Evolutionary conservation across 2,329 filamentous ascomycete species (phyloP).

Genomic region (Thielaviopsis ethacetica): DNA sequence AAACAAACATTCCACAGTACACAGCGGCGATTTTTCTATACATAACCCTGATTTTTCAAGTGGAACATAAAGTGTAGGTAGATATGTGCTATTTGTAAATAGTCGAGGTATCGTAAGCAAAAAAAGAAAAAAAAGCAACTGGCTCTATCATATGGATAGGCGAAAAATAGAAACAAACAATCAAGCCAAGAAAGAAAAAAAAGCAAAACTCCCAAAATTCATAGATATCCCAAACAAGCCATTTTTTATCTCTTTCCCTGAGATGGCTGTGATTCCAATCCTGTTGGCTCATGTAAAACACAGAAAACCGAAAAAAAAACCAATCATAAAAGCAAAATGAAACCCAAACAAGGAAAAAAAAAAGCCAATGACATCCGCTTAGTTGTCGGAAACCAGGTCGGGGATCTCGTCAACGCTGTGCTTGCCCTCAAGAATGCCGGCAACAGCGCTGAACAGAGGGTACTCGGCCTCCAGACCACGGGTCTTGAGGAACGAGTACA

Average conservation of each 20-base stretch:
- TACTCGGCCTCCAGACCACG: conserved; percentile 68
- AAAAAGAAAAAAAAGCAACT: conserved; percentile 2
- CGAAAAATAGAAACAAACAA: background rate
- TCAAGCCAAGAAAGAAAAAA: conserved; percentile 3
- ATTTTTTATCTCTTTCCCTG: conserved; percentile 10
- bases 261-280: conserved; percentile 10
- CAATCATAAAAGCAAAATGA: conserved; percentile 1
- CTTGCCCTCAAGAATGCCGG: conserved; percentile 57
- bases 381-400: conserved; percentile 35
- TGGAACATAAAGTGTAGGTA: background rate
- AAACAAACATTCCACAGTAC: background rate
- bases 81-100: conserved; percentile 2
- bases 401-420: conserved; percentile 71
- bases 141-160: background rate
- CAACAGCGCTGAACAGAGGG: conserved; percentile 81
- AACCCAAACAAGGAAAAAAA: background rate
- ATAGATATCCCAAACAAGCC: conserved; percentile 7
- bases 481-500: conserved; percentile 73
- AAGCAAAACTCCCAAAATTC: conserved; percentile 3
- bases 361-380: background rate
- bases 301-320: background rate
- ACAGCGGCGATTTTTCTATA: background rate
- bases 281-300: conserved; percentile 7
- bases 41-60: background rate
- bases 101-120: conserved; percentile 9